Base-by-base conservation (phyloP, 805 yeast species). In the Ascoidea rubescens region DNA sequence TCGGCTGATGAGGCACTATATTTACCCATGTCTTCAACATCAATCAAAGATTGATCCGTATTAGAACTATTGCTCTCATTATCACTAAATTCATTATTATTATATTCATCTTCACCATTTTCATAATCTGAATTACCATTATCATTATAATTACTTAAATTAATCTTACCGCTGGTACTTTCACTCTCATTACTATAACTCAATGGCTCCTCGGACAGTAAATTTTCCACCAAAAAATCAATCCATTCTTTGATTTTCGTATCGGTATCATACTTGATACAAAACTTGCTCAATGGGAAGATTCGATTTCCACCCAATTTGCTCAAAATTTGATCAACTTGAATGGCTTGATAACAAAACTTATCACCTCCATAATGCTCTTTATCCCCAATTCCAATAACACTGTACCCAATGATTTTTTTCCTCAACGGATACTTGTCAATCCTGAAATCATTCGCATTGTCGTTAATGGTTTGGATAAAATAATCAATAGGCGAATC, bases 401-500 rank as follows among this genome's bases (percentile, higher is more conserved):
- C 95, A 1, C 95, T 76, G 61, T 84, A 90, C 0, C 96, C 97
- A 5, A 81, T 72, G 17, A 90, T 64, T 45, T 73, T 67, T 14
- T 46, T 48, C 33, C 77, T 70, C 59, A 89, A 69, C 4, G 96
- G 96, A 57, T 78, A 81, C 55, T 86, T 86, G 62, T 88, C 96
- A 42, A 89, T 77, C 58, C 96, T 74, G 69, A 87, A 87, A 64
- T 89, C 97, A 55, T 83, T 82, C 55, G 78, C 78, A 1, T 95
- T 87, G 52, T 89, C 96, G 56, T 78, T 74, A 57, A 89, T 70
- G 47, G 86, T 80, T 59, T 87, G 95, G 53, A 89, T 69, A 64
- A 88, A 87, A 62, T 80, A 90, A 65, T 89, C 97, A 37, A 90
- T 73, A 12, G 97, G 96, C 1, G 95, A 86, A 64, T 89, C 97